Evolutionary conservation across 2,329 filamentous ascomycete genomes (phyloP).

Genomic region (Trichoderma pleuroti): DNA sequence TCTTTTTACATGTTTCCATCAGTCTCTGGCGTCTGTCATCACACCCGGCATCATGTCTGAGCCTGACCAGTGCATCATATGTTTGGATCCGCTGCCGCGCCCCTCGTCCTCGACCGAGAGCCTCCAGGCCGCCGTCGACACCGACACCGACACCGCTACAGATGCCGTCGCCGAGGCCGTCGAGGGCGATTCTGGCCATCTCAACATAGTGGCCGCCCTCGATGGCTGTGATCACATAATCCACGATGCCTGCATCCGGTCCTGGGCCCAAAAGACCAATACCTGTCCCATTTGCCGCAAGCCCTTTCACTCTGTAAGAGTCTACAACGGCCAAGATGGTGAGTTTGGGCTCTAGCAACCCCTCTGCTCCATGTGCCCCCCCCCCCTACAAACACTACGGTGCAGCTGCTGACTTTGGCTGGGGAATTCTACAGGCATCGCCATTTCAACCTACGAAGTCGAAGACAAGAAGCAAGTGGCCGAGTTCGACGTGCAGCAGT

Average conservation of each 20-base stretch:
- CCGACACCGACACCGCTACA: slow-evolving; percentile 22
- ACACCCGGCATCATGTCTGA: slow-evolving; percentile 47
- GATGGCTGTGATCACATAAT: slow-evolving; percentile 85
- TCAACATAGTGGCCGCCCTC: slow-evolving; percentile 54
- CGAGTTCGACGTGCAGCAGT: slow-evolving; percentile 76
- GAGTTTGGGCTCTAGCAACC: slow-evolving; percentile 36
- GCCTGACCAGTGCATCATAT: slow-evolving; percentile 67
- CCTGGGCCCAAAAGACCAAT: slow-evolving; percentile 95
- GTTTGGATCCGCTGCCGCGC: slow-evolving; percentile 56
- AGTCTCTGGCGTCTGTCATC: slow-evolving; percentile 34
- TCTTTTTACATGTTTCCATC: slow-evolving; percentile 47
- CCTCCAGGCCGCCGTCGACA: slow-evolving; percentile 21
- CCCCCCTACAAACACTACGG: background rate
- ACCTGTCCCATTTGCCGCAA: slow-evolving; percentile 96
- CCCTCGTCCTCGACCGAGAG: slow-evolving; percentile 30
- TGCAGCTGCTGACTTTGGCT: background rate
- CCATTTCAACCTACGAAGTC: slow-evolving; percentile 60
- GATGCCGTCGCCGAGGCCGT: slow-evolving; percentile 17
- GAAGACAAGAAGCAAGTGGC: slow-evolving; percentile 85
- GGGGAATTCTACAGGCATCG: slow-evolving; percentile 42
- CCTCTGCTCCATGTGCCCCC: background rate
- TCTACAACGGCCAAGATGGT: slow-evolving; percentile 79
- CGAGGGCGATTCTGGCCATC: slow-evolving; percentile 33
- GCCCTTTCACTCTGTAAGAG: slow-evolving; percentile 83
- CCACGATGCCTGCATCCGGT: slow-evolving; percentile 86